Evolutionary conservation across 495 filamentous ascomycete genomes (phyloP), one percentile per base, ranked within the genome.

Genomic region (Penicillium manginii): DNA sequence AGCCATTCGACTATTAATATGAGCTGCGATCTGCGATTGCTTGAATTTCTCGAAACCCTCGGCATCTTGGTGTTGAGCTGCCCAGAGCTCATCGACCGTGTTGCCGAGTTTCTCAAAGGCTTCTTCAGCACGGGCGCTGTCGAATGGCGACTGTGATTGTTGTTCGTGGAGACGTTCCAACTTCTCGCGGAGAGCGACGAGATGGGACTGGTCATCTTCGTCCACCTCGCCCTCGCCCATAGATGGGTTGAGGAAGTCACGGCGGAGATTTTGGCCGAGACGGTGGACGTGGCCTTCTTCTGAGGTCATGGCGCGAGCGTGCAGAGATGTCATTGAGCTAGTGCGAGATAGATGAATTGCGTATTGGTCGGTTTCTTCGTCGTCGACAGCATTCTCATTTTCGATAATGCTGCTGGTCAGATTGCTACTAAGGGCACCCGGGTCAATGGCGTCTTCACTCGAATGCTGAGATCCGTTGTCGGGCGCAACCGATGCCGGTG

Each of bases 281-380:
- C 92, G 89, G 64, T 96, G 89, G 58, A 93, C 84, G 37, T 88
- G 89, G 46, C 90, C 94, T 81, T 98, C 94, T 75, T 98, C 94
- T 45, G 91, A 83, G 11, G 88, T 86, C 49, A 93, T 85, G 21
- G 87, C 89, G 50, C 86, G 88, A 19, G 90, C 89, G 49, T 88
- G 86, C 19, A 96, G 81, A 10, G 88, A 92, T 45, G 94, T 87
- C 54, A 92, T 86, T 1, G 90, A 93, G 71, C 83, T 87, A 55
- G 88, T 83, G 32, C 91, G 86, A 1, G 86, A 87, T 19, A 91
- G 80, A 26, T 70, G 76, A 59, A 73, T 58, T 64, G 67, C 54
- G 65, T 81, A 76, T n/a, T 81, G 72, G 53, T 67, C 79, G 50
- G 76, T 75, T 46, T 79, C 78, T 57, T 80, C 76, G 40, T 84